Evolutionary conservation across 2,329 filamentous ascomycete genomes (phyloP).

Genomic region (Onygena corvina): DNA sequence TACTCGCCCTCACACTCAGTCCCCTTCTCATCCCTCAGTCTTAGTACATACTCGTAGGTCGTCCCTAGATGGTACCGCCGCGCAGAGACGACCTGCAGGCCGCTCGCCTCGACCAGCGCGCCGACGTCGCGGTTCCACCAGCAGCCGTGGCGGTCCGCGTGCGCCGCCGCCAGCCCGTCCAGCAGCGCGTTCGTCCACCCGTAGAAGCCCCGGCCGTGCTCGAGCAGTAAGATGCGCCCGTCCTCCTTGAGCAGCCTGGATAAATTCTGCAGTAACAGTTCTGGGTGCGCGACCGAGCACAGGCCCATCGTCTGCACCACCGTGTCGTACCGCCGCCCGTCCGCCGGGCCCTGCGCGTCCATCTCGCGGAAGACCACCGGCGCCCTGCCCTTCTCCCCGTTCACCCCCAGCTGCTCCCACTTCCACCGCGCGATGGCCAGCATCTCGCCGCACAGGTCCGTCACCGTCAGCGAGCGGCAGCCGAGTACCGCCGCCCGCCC

Average conservation of each 20-base stretch:
- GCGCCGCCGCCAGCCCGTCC: constrained; percentile 36
- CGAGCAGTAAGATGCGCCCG: constrained; percentile 37
- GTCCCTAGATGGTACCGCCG: constrained; percentile 39
- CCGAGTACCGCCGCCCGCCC: constrained; percentile 24
- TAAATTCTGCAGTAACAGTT: constrained; percentile 31
- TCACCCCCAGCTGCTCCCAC: constrained; percentile 25
- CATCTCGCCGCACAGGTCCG: constrained; percentile 41
- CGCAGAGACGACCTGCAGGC: constrained; percentile 37
- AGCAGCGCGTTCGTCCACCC: constrained; percentile 37
- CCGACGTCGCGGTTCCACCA: constrained; percentile 44
- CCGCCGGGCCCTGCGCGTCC: constrained; percentile 25
- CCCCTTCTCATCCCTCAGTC: constrained; percentile 19
- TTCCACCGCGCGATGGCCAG: constrained; percentile 35
- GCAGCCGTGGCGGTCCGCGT: constrained; percentile 41
- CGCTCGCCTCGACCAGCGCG: constrained; percentile 36
- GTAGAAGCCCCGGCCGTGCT: constrained; percentile 39
- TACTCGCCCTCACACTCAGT: too few relatives aligned
- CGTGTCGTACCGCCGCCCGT: constrained; percentile 30
- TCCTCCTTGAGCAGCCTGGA: constrained; percentile 30
- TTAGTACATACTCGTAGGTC: constrained; percentile 35
- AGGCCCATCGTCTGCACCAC: constrained; percentile 41
- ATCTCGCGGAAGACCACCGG: constrained; percentile 26
- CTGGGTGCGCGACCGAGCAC: constrained; percentile 37
- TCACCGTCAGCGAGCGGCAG: constrained; percentile 35
- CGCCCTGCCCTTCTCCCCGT: constrained; percentile 5